A percentile compares a stretch with the other conserved stretches of the same genome.
Evolutionary conservation across 108 stramenopile species (phyloP).

Genomic region (Cyclotella choctawhatcheeana): DNA sequence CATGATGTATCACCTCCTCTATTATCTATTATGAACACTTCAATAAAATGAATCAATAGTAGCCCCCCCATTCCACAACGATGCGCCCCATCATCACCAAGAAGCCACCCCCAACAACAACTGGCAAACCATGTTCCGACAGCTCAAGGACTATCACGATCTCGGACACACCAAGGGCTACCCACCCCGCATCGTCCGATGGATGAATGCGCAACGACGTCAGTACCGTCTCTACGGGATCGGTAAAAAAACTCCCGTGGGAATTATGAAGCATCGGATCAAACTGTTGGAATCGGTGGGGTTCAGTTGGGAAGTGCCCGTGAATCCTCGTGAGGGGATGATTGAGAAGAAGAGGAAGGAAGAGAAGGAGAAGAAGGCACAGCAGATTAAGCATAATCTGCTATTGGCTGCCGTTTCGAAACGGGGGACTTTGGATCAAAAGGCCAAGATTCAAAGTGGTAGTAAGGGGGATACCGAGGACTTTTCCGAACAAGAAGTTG

Average conservation of each 20-base stretch:
- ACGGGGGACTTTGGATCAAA: too few species aligned
- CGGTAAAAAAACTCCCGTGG: conserved; percentile 3
- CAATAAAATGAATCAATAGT: too few species aligned
- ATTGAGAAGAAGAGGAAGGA: neutral
- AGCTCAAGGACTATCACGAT: conserved; percentile 8
- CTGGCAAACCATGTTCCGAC: conserved; percentile 9
- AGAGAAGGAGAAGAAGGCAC: conserved; percentile 2
- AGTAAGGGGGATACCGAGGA: too few species aligned
- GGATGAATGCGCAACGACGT: conserved; percentile 11
- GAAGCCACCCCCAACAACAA: too few species aligned
- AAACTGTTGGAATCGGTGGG: conserved; percentile 1
- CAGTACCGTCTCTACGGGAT: conserved; percentile 12
- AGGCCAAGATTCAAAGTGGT: too few species aligned
- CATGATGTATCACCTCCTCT: too few species aligned
- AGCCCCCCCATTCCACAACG: too few species aligned
- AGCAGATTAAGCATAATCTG: conserved; percentile 3
- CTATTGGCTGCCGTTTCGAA: neutral
- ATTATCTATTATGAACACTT: too few species aligned
- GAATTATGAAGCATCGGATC: conserved; percentile 7
- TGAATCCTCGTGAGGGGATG: neutral
- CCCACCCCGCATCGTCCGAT: conserved; percentile 3
- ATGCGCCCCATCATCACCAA: too few species aligned
- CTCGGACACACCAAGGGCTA: neutral
- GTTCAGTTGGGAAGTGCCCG: neutral
- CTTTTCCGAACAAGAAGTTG: too few species aligned